Evolutionary conservation across 139 green algal genomes (phyloP).

Genomic region (Chlorella sp.): DNA sequence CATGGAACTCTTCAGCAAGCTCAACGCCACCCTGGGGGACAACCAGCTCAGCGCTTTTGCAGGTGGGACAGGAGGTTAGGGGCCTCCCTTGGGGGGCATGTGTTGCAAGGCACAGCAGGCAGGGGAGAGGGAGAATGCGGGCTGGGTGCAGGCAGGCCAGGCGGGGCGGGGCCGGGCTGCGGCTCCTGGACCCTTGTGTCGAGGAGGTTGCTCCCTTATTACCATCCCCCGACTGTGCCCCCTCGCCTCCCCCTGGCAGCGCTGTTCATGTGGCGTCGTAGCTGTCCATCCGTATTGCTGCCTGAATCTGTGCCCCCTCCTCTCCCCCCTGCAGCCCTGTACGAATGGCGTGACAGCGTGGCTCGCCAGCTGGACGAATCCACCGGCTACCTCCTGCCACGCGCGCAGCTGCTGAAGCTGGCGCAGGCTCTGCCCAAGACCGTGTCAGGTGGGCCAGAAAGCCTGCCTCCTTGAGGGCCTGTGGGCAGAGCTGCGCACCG

Average conservation of each 20-base stretch:
- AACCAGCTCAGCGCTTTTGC: slow-evolving; percentile 72
- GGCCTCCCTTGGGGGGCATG: neutral
- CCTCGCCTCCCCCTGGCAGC: neutral
- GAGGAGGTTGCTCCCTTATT: too few species aligned
- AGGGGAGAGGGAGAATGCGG: too few species aligned
- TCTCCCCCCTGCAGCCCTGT: slow-evolving; percentile 30
- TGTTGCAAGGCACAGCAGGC: too few species aligned
- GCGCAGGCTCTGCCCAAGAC: slow-evolving; percentile 38
- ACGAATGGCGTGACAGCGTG: slow-evolving; percentile 79
- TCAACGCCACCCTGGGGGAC: slow-evolving; percentile 38
- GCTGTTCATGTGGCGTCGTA: neutral
- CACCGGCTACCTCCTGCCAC: slow-evolving; percentile 85
- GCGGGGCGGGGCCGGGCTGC: too few species aligned
- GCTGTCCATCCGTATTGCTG: neutral
- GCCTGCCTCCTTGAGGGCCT: neutral
- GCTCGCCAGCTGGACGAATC: slow-evolving; percentile 83
- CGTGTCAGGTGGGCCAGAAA: neutral
- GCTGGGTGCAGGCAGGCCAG: too few species aligned
- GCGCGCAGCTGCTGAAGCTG: slow-evolving; percentile 76
- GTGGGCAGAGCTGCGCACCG: neutral
- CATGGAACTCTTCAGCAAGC: slow-evolving; percentile 41
- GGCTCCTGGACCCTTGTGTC: too few species aligned
- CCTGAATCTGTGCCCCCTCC: neutral
- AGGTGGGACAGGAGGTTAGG: slow-evolving; percentile 26
- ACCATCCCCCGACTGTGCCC: neutral